Base-by-base conservation (phyloP, 2,329 filamentous ascomycete species). In the Scedosporium minutisporum region DNA sequence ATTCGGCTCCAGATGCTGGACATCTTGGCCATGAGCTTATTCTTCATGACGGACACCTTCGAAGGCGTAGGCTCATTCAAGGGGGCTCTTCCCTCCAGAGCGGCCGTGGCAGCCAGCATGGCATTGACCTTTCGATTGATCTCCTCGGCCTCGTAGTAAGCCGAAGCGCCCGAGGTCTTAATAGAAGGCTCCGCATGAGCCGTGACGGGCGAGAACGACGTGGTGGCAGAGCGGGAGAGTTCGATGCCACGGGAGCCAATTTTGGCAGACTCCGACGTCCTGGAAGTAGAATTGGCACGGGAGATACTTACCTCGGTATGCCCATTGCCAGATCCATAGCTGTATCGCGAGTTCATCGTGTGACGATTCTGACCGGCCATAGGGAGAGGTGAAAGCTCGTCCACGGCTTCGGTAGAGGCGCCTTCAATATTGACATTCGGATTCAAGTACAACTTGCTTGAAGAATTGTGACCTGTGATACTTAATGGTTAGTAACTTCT, bases 81-180 rank as follows among this genome's bases (percentile, higher is more conserved):
- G 2, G 63, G 64, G 6, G 65, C 62, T n/a, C 65, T 62, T 27
- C 73, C 70, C 63, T 76, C 76, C 3, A 76, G 65, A 12, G 69
- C 68, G 29, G 74, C 64, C 3, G 70, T 74, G 6, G 74, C 73
- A 9, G 74, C 72, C 23, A 77, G 65, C 74, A 77, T 77, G 14
- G 71, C 71, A 4, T 62, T 62, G 10, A 75, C 65, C 63, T 76
- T 76, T 23, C 70, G 63, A 27, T 70, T 69, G 33, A 76, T 69
- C 27, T 71, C 67, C 3, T 71, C 67, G 14, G 69, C 63, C 21
- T 63, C 64, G 9, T 55, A 23, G 51, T 55, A 55, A 6, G 51
- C 51, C 51, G 23, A 55, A 27, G 51, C 3, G 6, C 18, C 23
- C 12, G 51, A 10, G 4, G 51, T 55, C 51, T 55, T 18, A 23